phyloP scores from a whole-genome alignment of 2,329 filamentous ascomycete species.

The Epichloe scottii region DNA sequence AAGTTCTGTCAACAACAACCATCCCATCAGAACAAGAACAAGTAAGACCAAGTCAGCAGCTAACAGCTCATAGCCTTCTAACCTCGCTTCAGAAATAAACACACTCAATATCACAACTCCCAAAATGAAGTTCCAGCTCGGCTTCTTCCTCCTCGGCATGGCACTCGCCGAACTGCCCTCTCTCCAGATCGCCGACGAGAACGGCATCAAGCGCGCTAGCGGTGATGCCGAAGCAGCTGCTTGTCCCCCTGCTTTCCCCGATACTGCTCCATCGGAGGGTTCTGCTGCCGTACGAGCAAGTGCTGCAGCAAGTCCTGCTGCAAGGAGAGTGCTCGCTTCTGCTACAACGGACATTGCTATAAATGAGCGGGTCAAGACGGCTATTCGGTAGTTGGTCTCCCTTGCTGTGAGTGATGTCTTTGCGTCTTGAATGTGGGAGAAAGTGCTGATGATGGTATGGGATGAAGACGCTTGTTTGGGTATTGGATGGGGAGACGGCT shows the following conservation, averaged over 20 bases:
- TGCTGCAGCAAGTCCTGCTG: constrained; percentile 7
- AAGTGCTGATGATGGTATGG: not conserved
- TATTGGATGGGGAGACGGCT: not conserved
- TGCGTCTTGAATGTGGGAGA: not conserved
- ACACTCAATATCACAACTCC: not conserved
- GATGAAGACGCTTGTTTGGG: not conserved
- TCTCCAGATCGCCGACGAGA: constrained; percentile 1
- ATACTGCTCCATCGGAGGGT: constrained; percentile 1
- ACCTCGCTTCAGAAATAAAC: too few species aligned
- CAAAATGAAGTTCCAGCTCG: constrained; percentile 3
- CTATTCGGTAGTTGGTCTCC: not conserved
- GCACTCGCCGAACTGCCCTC: not conserved
- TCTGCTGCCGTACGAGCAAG: constrained; percentile 8
- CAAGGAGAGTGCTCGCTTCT: constrained; percentile 2
- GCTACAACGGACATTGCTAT: constrained; percentile 7
- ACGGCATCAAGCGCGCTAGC: constrained; percentile 1
- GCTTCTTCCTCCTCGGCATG: constrained; percentile 2
- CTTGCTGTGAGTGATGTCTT: not conserved
- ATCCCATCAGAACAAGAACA: too few species aligned
- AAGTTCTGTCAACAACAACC: too few species aligned
- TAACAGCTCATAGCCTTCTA: too few species aligned
- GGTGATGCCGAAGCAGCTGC: not conserved
- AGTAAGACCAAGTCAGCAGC: too few species aligned
- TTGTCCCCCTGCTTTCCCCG: constrained; percentile 6
- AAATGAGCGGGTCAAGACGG: not conserved